Conservation (phyloP, 2,329 filamentous ascomycete genomes). For the Leptodontidium sp. region DNA sequence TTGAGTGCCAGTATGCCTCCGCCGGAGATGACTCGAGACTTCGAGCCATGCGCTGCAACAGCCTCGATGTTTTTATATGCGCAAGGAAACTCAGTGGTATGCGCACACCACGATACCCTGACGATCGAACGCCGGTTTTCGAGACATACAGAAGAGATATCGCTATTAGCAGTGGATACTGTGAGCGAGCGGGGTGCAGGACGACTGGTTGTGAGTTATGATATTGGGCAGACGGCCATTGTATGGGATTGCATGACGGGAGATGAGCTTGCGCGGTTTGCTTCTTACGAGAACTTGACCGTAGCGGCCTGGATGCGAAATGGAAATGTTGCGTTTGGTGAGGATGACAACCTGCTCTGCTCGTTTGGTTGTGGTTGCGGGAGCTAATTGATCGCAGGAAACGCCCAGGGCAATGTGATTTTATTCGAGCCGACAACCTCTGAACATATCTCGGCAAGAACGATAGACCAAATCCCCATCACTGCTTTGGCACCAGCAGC, state of each 20-base stretch:
- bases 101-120: conserved; percentile 90
- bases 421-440: conserved; percentile 93
- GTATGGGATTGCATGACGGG: conserved; percentile 97
- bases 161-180: conserved; percentile 88
- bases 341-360: conserved; percentile 45
- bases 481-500: conserved; percentile 89
- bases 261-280: conserved; percentile 89
- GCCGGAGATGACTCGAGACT: conserved; percentile 61
- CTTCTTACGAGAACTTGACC: conserved; percentile 85
- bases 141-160: conserved; percentile 82
- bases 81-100: conserved; percentile 81
- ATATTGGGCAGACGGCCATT: conserved; percentile 88
- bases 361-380: conserved; percentile 20
- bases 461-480: conserved; percentile 90
- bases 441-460: conserved; percentile 89
- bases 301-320: conserved; percentile 96
- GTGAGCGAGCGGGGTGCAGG: conserved; percentile 87
- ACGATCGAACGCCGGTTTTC: conserved; percentile 88
- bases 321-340: conserved; percentile 96
- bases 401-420: conserved; percentile 90
- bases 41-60: conserved; percentile 90
- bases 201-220: conserved; percentile 90
- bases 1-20: conserved; percentile 58
- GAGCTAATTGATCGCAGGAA: conserved; percentile 64
- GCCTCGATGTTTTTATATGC: conserved; percentile 91